Conservation (phyloP, 1,139 yeast species). For the Lodderomyces metapsilosis region DNA sequence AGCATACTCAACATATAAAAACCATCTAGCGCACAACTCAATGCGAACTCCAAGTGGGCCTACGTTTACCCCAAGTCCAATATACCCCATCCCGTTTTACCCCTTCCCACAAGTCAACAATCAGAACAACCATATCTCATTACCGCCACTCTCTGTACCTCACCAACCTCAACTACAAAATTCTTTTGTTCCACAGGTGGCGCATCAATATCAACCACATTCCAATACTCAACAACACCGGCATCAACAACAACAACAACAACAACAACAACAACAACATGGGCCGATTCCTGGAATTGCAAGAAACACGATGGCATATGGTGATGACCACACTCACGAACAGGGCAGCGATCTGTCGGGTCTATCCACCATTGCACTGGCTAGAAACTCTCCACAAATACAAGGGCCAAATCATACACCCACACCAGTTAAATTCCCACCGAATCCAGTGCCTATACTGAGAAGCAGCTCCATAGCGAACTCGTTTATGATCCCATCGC, state of each 20-base stretch:
- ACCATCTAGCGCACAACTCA: not conserved
- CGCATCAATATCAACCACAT: not conserved
- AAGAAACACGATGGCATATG: not conserved
- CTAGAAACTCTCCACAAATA: not conserved
- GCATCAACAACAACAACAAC: not conserved
- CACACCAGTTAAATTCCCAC: not conserved
- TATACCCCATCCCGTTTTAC: constrained; percentile 4
- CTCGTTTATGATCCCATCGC: not conserved
- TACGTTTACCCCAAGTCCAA: constrained; percentile 15
- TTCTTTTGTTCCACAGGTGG: not conserved
- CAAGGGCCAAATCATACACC: not conserved
- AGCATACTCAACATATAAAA: not conserved
- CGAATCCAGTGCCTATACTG: not conserved
- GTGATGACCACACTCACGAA: not conserved
- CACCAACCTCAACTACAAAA: constrained; percentile 3
- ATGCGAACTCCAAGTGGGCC: constrained; percentile 3
- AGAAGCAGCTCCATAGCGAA: not conserved
- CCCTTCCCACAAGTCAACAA: constrained; percentile 3
- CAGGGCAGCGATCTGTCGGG: constrained; percentile 1
- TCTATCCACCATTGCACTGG: not conserved
- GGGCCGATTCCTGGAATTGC: not conserved
- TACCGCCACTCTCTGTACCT: constrained; percentile 4
- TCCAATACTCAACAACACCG: not conserved
- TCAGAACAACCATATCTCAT: not conserved
- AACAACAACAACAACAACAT: not conserved